phyloP scores from a whole-genome alignment of 805 yeast species.

The Nakazawaea populi region DNA sequence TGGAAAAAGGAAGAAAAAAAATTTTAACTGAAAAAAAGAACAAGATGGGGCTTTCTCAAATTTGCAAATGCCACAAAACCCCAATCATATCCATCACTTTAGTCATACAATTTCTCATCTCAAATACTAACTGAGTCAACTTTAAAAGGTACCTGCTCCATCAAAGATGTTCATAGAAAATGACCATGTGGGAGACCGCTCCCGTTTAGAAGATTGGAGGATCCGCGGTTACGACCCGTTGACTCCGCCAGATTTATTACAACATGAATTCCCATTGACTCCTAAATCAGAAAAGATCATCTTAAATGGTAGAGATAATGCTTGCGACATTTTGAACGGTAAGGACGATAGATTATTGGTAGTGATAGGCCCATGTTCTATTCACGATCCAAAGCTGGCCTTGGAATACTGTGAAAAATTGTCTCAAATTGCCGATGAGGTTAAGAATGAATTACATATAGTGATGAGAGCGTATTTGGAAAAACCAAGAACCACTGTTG shows the following conservation, averaged over 20 bases:
- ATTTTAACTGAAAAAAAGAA: too few species aligned
- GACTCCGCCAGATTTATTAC: slow-evolving; percentile 91
- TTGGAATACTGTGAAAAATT: slow-evolving; percentile 76
- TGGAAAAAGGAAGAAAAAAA: too few species aligned
- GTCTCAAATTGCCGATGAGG: slow-evolving; percentile 48
- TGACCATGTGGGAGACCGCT: slow-evolving; percentile 78
- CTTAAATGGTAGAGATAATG: slow-evolving; percentile 68
- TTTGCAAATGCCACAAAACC: too few species aligned
- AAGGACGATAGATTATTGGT: slow-evolving; percentile 82
- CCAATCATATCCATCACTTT: background rate
- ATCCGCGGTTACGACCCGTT: slow-evolving; percentile 89
- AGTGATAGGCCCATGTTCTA: slow-evolving; percentile 95
- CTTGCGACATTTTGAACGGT: slow-evolving; percentile 70
- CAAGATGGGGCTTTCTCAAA: too few species aligned
- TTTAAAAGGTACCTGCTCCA: slow-evolving; percentile 13
- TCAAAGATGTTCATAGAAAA: slow-evolving; percentile 75
- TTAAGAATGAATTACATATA: slow-evolving; percentile 71
- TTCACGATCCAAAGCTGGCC: slow-evolving; percentile 92
- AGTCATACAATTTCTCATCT: background rate
- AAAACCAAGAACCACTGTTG: slow-evolving; percentile 97
- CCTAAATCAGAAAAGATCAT: slow-evolving; percentile 56
- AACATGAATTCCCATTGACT: slow-evolving; percentile 74
- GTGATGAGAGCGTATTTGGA: slow-evolving; percentile 98
- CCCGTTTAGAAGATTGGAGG: slow-evolving; percentile 72
- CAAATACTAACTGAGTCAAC: background rate